A percentile compares a stretch with the other conserved stretches of the same genome.
Conservation (phyloP, 345 rosid genomes). For the Syzygium oleosum region DNA sequence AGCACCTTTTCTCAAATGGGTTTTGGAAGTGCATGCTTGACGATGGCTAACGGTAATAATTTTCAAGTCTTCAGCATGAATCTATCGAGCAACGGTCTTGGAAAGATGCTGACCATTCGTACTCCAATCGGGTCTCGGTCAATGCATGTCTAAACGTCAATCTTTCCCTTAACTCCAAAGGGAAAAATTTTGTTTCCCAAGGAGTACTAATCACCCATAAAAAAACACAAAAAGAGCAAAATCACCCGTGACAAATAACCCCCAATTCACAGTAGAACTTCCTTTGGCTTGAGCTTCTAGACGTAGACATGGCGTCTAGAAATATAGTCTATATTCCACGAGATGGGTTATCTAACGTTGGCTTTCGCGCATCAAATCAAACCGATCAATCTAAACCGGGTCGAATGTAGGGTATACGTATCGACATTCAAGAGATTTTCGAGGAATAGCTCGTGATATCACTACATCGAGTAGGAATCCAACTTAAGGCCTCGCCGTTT, state of each 20-base stretch:
- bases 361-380: fast-evolving
- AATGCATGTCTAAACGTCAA: neutral
- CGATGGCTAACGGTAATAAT: neutral
- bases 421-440: neutral
- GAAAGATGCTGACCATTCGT: too few species aligned
- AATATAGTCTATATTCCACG: neutral
- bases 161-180: too few species aligned
- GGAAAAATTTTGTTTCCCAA: too few species aligned
- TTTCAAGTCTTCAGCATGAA: neutral
- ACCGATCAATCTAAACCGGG: neutral
- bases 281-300: neutral
- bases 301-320: neutral
- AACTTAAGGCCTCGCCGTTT: too few species aligned
- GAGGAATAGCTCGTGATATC: neutral
- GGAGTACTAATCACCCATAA: too few species aligned
- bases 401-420: neutral
- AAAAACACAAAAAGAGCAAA: too few species aligned
- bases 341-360: neutral
- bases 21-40: neutral
- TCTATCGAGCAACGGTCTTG: neutral
- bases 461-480: too few species aligned
- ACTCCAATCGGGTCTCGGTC: neutral
- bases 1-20: neutral
- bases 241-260: too few species aligned
- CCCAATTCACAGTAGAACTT: neutral